Percentiles rank a stretch among this genome's conserved stretches.
phyloP scores from a whole-genome alignment of 257 asterid genomes.

The Lavandula angustifolia region DNA sequence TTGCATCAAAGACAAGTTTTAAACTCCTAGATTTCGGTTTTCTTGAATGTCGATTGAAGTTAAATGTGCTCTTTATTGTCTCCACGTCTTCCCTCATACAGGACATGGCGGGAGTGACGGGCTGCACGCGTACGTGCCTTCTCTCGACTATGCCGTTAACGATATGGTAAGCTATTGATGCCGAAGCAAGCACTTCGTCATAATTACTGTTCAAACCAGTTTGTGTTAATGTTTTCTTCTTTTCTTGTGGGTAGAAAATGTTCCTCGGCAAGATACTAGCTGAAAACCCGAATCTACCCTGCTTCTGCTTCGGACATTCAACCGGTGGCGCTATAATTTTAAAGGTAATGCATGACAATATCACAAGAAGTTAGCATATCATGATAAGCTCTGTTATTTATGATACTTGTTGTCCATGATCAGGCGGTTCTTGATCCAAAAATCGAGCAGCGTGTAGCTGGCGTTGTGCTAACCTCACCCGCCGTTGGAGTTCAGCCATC shows the following conservation, averaged over 20 bases:
- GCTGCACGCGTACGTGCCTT: slow-evolving; percentile 84
- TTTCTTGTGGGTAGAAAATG: slow-evolving; percentile 46
- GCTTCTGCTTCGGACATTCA: slow-evolving; percentile 94
- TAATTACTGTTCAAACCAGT: neutral
- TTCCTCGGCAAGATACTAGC: slow-evolving; percentile 58
- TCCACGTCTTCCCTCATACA: slow-evolving; percentile 28
- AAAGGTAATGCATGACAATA: slow-evolving; percentile 47
- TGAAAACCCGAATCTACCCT: slow-evolving; percentile 67
- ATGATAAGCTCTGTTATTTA: neutral
- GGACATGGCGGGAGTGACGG: slow-evolving; percentile 99
- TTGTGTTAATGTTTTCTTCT: slow-evolving; percentile 14
- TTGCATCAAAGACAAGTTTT: too few relatives aligned
- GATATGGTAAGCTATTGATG: slow-evolving; percentile 53
- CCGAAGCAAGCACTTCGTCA: neutral
- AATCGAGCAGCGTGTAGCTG: slow-evolving; percentile 56
- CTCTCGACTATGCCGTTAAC: slow-evolving; percentile 72
- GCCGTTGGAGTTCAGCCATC: slow-evolving; percentile 93
- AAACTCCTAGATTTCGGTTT: neutral
- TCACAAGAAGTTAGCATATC: neutral
- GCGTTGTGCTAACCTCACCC: slow-evolving; percentile 83
- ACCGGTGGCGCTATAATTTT: slow-evolving; percentile 90
- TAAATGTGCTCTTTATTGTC: neutral
- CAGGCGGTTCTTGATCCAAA: slow-evolving; percentile 84
- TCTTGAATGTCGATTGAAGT: neutral
- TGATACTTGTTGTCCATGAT: neutral